A percentile compares a stretch with the other conserved stretches of the same genome.
Evolutionary conservation across 495 filamentous ascomycete species (phyloP).

Genomic region (Aspergillus steynii): DNA sequence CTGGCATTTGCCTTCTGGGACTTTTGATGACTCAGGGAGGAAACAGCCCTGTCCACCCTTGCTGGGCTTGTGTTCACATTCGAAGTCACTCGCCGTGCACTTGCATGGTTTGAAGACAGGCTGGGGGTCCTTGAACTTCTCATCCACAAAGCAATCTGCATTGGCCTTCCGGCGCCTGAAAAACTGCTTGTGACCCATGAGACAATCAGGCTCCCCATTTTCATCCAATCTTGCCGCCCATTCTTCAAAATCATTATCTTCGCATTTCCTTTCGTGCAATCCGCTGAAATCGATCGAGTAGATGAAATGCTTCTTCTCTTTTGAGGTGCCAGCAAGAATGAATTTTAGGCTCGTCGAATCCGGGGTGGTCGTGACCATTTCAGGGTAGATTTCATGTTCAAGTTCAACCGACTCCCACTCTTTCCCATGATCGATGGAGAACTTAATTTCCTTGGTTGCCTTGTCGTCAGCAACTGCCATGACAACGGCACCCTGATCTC

Average conservation of each 20-base stretch:
- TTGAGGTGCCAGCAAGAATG: slow-evolving; percentile 59
- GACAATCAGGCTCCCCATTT: slow-evolving; percentile 75
- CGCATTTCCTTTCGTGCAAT: slow-evolving; percentile 79
- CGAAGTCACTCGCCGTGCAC: slow-evolving; percentile 81
- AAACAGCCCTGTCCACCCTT: slow-evolving; percentile 67
- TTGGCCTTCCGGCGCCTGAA: slow-evolving; percentile 80
- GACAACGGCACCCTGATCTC: slow-evolving; percentile 84
- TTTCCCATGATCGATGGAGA: slow-evolving; percentile 85
- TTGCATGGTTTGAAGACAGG: slow-evolving; percentile 68
- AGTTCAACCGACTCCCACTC: slow-evolving; percentile 70
- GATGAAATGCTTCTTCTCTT: slow-evolving; percentile 54
- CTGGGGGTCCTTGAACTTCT: slow-evolving; percentile 75
- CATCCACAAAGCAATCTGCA: slow-evolving; percentile 82
- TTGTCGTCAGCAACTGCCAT: slow-evolving; percentile 72
- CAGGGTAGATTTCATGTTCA: slow-evolving; percentile 60
- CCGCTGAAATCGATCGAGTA: slow-evolving; percentile 80
- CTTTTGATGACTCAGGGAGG: slow-evolving; percentile 49
- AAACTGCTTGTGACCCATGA: slow-evolving; percentile 93
- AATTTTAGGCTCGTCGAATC: slow-evolving; percentile 93
- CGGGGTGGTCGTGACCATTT: slow-evolving; percentile 76
- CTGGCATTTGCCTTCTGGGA: slow-evolving; percentile 66
- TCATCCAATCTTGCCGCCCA: slow-evolving; percentile 85
- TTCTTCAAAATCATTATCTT: slow-evolving; percentile 75
- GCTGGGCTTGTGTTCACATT: slow-evolving; percentile 83
- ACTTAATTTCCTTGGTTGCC: slow-evolving; percentile 65